These are phyloP conservation scores for Fusarium pilosicola DNA, from an alignment of 2,329 filamentous ascomycete genomes.

Conservation along the genomic window DNA sequence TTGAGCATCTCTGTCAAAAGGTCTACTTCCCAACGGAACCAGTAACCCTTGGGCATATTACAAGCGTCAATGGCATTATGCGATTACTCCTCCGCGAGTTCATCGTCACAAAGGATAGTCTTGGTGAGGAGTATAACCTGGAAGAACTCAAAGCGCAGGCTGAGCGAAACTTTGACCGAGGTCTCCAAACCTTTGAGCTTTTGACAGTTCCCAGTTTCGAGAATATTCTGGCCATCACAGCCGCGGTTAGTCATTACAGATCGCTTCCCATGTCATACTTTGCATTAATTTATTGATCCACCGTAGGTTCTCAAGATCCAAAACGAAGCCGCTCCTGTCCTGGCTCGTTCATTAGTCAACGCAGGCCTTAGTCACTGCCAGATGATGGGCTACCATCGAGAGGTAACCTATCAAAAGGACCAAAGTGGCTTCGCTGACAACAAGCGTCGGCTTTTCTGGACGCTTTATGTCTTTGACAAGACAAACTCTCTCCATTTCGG, in stretches of 20 bases:
- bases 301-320: constrained; percentile 22
- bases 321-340: constrained; percentile 18
- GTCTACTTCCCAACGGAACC: constrained; percentile 35
- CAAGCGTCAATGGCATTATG: constrained; percentile 28
- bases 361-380: constrained; percentile 29
- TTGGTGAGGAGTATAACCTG: constrained; percentile 18
- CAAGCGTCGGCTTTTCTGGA: constrained; percentile 33
- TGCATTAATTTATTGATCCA: not conserved
- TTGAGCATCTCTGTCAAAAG: constrained; percentile 30
- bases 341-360: constrained; percentile 18
- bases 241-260: not conserved
- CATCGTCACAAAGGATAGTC: constrained; percentile 11
- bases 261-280: rapidly evolving
- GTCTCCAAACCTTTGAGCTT: constrained; percentile 30
- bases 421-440: not conserved
- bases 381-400: constrained; percentile 34
- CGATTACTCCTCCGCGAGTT: constrained; percentile 17
- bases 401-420: constrained; percentile 27
- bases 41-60: constrained; percentile 22
- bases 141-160: constrained; percentile 7
- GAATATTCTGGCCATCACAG: constrained; percentile 22
- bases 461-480: constrained; percentile 33
- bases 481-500: constrained; percentile 24
- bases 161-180: constrained; percentile 25
- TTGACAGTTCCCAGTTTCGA: constrained; percentile 32